Percentiles rank a stretch among this genome's conserved stretches.
These are phyloP conservation scores for Barnettozyma hawaiiensis DNA, from an alignment of 1,139 yeast species.

Conservation along the genomic window DNA sequence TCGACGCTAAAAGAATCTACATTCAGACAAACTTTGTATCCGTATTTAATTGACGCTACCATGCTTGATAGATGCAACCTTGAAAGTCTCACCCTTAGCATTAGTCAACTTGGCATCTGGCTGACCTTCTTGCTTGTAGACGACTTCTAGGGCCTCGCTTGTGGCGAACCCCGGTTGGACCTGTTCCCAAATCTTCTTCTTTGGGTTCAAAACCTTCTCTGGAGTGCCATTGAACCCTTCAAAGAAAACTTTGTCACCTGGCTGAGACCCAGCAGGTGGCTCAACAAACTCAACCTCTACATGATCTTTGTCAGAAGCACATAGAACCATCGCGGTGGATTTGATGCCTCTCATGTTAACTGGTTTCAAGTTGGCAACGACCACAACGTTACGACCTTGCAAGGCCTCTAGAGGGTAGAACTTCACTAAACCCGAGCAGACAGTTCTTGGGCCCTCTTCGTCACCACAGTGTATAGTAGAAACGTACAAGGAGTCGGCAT, in stretches of 20 bases:
- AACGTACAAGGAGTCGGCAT: constrained; percentile 93
- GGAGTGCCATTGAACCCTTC: constrained; percentile 87
- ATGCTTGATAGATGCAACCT: constrained; percentile 56
- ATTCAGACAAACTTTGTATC: background rate
- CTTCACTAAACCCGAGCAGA: constrained; percentile 89
- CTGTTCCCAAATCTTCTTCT: constrained; percentile 97
- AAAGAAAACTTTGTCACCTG: constrained; percentile 95
- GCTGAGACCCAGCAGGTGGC: constrained; percentile 90
- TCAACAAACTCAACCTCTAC: constrained; percentile 77
- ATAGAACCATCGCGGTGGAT: constrained; percentile 93
- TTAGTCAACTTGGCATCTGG: constrained; percentile 73
- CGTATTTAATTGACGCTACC: constrained; percentile 62
- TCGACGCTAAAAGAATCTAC: no score
- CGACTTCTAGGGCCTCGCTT: constrained; percentile 66
- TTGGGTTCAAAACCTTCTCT: constrained; percentile 90
- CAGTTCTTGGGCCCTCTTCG: constrained; percentile 94
- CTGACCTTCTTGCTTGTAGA: constrained; percentile 75
- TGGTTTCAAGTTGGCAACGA: constrained; percentile 85
- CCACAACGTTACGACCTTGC: constrained; percentile 77
- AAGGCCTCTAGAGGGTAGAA: constrained; percentile 73
- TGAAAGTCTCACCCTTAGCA: constrained; percentile 66
- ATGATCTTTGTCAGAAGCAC: constrained; percentile 64
- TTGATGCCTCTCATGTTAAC: constrained; percentile 93
- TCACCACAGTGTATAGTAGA: constrained; percentile 97
- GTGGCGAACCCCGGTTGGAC: constrained; percentile 90